phyloP scores from a whole-genome alignment of 208 protist species.

The Acanthamoeba culbertsoni region DNA sequence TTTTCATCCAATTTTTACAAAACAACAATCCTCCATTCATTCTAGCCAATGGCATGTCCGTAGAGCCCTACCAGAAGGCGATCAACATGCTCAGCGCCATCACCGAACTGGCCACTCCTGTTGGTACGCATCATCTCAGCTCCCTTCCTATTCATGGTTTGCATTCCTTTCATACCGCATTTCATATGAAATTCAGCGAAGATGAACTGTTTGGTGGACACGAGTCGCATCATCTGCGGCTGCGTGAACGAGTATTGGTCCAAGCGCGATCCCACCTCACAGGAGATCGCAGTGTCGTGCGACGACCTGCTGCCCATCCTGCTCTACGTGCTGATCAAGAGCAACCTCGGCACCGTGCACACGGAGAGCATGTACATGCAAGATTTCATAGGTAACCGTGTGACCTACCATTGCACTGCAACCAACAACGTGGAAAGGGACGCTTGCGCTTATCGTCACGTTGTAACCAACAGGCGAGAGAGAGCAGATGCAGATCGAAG shows the following conservation, averaged over 20 bases:
- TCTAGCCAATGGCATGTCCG: too few relatives aligned
- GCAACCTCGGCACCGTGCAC: neutral
- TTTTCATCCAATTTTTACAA: neutral
- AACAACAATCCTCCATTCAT: too few relatives aligned
- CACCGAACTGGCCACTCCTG: neutral
- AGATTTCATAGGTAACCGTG: neutral
- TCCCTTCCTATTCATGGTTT: too few relatives aligned
- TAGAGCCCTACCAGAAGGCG: slow-evolving; percentile 23
- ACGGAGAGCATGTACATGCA: slow-evolving; percentile 37
- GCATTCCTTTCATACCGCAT: neutral
- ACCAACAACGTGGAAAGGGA: neutral
- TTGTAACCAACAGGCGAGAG: neutral
- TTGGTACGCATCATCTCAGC: neutral
- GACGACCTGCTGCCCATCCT: slow-evolving; percentile 38
- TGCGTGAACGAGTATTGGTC: slow-evolving; percentile 23
- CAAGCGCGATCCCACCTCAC: neutral
- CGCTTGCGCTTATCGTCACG: neutral
- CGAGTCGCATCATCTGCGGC: slow-evolving; percentile 8
- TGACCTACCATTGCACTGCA: neutral
- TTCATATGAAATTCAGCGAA: neutral
- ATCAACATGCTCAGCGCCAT: slow-evolving; percentile 31
- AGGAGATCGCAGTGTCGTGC: slow-evolving; percentile 10
- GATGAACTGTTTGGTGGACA: slow-evolving; percentile 6
- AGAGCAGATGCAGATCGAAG: slow-evolving; percentile 40
- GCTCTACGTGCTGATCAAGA: slow-evolving; percentile 25